Percentiles rank a stretch among this genome's conserved stretches.
phyloP scores from a whole-genome alignment of 2,329 filamentous ascomycete genomes.

The Chaetomiaceae sp. region DNA sequence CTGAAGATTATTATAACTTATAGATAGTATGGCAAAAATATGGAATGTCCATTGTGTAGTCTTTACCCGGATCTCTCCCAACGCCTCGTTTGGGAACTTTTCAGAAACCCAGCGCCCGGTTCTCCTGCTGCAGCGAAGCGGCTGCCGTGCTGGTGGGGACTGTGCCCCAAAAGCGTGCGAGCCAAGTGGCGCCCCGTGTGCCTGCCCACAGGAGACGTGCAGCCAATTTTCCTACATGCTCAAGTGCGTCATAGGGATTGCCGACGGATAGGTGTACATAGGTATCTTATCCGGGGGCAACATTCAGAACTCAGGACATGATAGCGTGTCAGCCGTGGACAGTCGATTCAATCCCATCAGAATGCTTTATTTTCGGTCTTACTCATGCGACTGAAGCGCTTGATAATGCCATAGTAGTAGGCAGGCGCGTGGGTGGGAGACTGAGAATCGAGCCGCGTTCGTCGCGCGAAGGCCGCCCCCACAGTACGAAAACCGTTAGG shows the following conservation, averaged over 20 bases:
- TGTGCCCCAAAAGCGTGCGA: neutral
- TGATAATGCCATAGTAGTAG: too few relatives aligned
- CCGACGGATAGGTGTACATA: too few relatives aligned
- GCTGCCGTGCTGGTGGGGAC: neutral
- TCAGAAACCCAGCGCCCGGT: neutral
- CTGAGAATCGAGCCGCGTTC: neutral
- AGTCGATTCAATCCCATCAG: neutral
- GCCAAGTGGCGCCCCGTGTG: conserved; percentile 21
- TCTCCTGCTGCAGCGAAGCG: neutral
- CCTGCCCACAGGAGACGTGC: too few relatives aligned
- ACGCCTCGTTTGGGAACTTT: too few relatives aligned
- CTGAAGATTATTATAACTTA: too few relatives aligned
- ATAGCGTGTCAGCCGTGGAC: neutral
- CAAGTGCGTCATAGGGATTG: conserved; percentile 24
- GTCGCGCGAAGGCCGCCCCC: neutral
- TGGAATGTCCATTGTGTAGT: too few relatives aligned
- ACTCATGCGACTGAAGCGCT: neutral
- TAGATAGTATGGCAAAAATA: too few relatives aligned
- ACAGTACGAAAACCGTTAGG: conserved; percentile 24
- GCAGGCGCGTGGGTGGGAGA: too few relatives aligned
- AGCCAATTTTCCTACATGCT: conserved; percentile 12
- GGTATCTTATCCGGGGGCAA: too few relatives aligned
- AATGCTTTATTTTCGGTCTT: neutral
- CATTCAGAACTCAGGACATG: too few relatives aligned
- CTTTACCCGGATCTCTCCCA: too few relatives aligned